Percentiles rank a stretch among this genome's conserved stretches.
Evolutionary conservation across 768 basidiomycete genomes (phyloP).

Genomic region (Phylloporus rhodoxanthus): DNA sequence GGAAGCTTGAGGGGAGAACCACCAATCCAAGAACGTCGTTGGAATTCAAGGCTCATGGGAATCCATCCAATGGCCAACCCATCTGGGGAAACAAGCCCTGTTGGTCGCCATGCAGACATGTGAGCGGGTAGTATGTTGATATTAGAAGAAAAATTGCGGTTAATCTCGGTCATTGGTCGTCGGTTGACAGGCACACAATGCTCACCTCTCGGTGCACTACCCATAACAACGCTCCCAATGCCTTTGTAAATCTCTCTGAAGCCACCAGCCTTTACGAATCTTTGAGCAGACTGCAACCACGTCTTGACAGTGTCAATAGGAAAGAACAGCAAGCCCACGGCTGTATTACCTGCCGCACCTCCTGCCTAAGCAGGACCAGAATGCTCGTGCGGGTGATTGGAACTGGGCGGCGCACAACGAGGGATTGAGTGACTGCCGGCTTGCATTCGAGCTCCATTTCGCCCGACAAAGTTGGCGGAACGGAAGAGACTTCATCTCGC

Average conservation of each 20-base stretch:
- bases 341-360: slow-evolving; percentile 83
- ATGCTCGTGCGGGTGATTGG: slow-evolving; percentile 10
- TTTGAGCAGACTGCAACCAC: slow-evolving; percentile 81
- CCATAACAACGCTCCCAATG: slow-evolving; percentile 88
- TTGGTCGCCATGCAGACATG: too few relatives aligned
- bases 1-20: too few relatives aligned
- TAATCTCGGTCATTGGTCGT: slow-evolving; percentile 29
- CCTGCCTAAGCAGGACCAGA: slow-evolving; percentile 55
- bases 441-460: slow-evolving; percentile 28
- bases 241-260: slow-evolving; percentile 91
- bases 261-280: slow-evolving; percentile 81
- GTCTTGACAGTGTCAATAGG: slow-evolving; percentile 98
- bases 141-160: too few relatives aligned
- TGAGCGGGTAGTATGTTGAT: too few relatives aligned
- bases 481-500: too few relatives aligned
- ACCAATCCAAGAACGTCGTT: too few relatives aligned
- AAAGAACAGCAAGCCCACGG: slow-evolving; percentile 94
- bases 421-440: slow-evolving; percentile 43
- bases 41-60: too few relatives aligned
- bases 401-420: slow-evolving; percentile 34
- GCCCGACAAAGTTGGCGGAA: slow-evolving; percentile 3
- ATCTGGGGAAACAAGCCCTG: too few relatives aligned
- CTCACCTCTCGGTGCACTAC: slow-evolving; percentile 91
- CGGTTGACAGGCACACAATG: background rate
- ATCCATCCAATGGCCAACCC: too few relatives aligned